phyloP scores from a whole-genome alignment of 352 stramenopile genomes.

The Thraustochytrium sp. region DNA sequence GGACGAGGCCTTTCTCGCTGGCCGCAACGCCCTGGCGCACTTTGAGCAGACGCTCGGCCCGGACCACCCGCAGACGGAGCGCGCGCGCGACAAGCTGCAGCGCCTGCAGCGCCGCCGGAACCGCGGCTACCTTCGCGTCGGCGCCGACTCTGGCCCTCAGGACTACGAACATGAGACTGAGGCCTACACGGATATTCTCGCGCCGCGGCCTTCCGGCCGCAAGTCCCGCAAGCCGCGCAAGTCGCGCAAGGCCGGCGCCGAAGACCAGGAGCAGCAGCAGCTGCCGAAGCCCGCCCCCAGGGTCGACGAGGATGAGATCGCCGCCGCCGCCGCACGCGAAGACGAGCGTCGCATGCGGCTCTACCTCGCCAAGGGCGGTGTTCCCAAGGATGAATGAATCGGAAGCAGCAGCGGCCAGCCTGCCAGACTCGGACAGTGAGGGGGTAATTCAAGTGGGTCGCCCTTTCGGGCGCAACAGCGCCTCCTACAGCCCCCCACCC shows the following conservation, averaged over 20 bases:
- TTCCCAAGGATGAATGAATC: too few relatives aligned
- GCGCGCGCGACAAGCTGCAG: not conserved
- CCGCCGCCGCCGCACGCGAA: not conserved
- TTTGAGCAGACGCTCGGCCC: not conserved
- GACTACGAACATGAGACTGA: too few relatives aligned
- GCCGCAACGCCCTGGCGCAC: not conserved
- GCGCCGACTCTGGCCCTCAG: too few relatives aligned
- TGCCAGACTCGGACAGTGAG: too few relatives aligned
- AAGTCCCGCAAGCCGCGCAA: not conserved
- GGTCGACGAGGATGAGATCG: not conserved
- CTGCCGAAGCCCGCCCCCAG: not conserved
- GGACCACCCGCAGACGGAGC: not conserved
- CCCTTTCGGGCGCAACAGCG: too few relatives aligned
- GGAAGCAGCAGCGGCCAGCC: too few relatives aligned
- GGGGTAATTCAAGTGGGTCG: too few relatives aligned
- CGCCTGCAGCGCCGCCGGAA: not conserved
- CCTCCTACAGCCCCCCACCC: too few relatives aligned
- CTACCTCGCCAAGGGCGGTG: not conserved
- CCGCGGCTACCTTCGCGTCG: too few relatives aligned
- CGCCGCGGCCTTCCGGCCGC: not conserved
- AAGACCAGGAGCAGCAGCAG: not conserved
- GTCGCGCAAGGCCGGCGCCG: not conserved
- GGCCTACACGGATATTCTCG: too few relatives aligned
- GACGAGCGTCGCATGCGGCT: not conserved
- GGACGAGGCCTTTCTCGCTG: constrained; percentile 19